Base-by-base conservation (phyloP, 2,329 filamentous ascomycete species). In the Trichoderma aggressivum region DNA sequence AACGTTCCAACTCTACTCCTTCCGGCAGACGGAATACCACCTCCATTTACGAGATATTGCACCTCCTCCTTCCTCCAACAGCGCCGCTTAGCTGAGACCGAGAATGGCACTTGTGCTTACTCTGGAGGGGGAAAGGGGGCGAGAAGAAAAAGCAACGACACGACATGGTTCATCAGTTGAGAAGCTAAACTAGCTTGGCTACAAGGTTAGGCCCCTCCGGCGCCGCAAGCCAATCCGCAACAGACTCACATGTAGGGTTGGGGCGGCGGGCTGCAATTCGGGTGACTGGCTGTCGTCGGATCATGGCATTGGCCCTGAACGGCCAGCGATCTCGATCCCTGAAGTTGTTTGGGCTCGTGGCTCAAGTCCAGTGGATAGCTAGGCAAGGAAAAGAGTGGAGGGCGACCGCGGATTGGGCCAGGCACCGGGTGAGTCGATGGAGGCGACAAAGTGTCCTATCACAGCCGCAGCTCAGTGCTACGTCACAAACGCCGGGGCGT, bases 321-420 rank as follows among this genome's bases (percentile, higher is more conserved):
- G 71, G 73, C 65, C 58, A 72, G 75, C 60, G 75, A 78, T 78
- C 76, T 78, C 76, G 76, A 78, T 78, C 75, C 75, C 72, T 72
- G 69, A 67, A 70, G 75, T 56, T 61, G 18, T 71, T 53, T 30
- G 60, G 34, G 70, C 55, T 67, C 63, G 70, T 71, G 70, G 70
- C 70, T 68, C 47, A 32, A 58, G 62, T n/a, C 53, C 50, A 61
- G 70, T 61, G 50, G 70, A 71, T 66, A 47, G 58, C 58, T n/a
- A 70, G 28, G 61, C 53, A 71, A 66, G 58, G 43, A 53, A 70
- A 68, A 21, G 32, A 55, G 68, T 58, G 58, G 58, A 70, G 47
- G 59, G 34, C 36, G 68, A 47, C 60, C 32, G 60, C 58, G 69
- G 61, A 66, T 71, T 65, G 69, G 69, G 62, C 63, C 70, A 71